Evolutionary conservation across 1,284 basidiomycete species (phyloP), one percentile per base, ranked within the genome.

Genomic region (Tremellales sp.): DNA sequence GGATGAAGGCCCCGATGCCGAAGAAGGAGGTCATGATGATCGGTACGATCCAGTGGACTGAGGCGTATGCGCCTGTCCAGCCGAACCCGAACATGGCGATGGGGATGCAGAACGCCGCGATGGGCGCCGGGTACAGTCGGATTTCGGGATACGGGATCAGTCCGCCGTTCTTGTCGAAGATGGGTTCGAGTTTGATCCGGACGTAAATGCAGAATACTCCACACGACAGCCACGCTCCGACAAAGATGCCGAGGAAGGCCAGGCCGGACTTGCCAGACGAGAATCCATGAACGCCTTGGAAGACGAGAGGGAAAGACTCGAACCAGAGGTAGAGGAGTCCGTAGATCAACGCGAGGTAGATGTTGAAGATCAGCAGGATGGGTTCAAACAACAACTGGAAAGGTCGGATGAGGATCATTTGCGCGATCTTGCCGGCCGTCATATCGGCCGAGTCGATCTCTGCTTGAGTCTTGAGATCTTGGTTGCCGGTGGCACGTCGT

Each of bases 401-500:
- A 1, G 60, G 60, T 35, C 50, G 48, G 18, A 55, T 28, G 38
- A 60, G 43, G 0, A 56, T 49, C 10, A 38, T 32, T 13, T 24
- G 32, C 26, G 51, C 16, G 21, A 51, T 31, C 3, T 40, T 39
- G 5, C 31, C 33, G 14, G 44, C 29, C 8, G 43, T 40, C 16
- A 51, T 44, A 8, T 55, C 34, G 4, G 47, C 29, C 27, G 44
- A 41, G 3, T 51, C 47, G 42, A 56, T 56, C 36, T 63, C 60
- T 8, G 49, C 46, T 36, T 63, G 56, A n/a, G 58, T 55, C 22
- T 55, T 50, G 19, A 50, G 43, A 16, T 46, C 39, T 3, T 57
- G 41, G 52, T 73, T 70, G 4, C 70, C 66, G 5, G 71, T 72
- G 0, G 57, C 12, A 32, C 50, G 52, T 5, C 71, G 58, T 4